Conservation (phyloP, 1,139 yeast species). For the Nakaseomyces glabratus region DNA sequence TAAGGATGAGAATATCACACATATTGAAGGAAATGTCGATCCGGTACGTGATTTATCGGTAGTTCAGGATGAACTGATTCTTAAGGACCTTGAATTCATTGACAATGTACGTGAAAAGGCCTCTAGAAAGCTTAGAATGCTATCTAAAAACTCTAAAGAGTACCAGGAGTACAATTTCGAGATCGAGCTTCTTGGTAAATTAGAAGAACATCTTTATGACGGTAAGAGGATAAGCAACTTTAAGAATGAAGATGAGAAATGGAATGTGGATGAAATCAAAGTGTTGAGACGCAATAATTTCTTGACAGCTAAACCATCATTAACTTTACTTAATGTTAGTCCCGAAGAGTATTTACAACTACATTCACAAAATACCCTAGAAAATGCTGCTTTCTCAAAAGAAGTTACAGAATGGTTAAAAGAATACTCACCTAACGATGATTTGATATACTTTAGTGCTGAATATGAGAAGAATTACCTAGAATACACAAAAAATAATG, state of each 20-base stretch:
- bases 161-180: slow-evolving; percentile 36
- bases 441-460: slow-evolving; percentile 52
- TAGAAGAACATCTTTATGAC: slow-evolving; percentile 46
- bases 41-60: slow-evolving; percentile 61
- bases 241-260: slow-evolving; percentile 30
- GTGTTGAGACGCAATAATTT: slow-evolving; percentile 51
- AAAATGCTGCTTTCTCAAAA: slow-evolving; percentile 38
- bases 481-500: slow-evolving; percentile 23
- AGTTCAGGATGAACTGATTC: slow-evolving; percentile 62
- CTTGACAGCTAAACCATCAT: slow-evolving; percentile 63
- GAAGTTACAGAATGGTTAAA: slow-evolving; percentile 45
- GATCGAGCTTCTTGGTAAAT: slow-evolving; percentile 37
- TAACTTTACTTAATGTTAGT: slow-evolving; percentile 51
- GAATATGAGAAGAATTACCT: slow-evolving; percentile 42
- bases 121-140: slow-evolving; percentile 36
- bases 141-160: slow-evolving; percentile 33
- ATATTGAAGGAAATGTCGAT: slow-evolving; percentile 53
- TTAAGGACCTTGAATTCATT: slow-evolving; percentile 60
- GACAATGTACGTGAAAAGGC: slow-evolving; percentile 47
- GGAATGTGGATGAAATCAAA: slow-evolving; percentile 51
- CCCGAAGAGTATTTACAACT: slow-evolving; percentile 41
- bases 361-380: slow-evolving; percentile 17
- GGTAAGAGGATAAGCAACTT: slow-evolving; percentile 45
- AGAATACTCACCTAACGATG: slow-evolving; percentile 47
- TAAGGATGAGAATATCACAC: slow-evolving; percentile 58